These are phyloP conservation scores for Bolboschoenus planiculmis DNA, from an alignment of 176 grass and related monocot species.

Conservation along the genomic window DNA sequence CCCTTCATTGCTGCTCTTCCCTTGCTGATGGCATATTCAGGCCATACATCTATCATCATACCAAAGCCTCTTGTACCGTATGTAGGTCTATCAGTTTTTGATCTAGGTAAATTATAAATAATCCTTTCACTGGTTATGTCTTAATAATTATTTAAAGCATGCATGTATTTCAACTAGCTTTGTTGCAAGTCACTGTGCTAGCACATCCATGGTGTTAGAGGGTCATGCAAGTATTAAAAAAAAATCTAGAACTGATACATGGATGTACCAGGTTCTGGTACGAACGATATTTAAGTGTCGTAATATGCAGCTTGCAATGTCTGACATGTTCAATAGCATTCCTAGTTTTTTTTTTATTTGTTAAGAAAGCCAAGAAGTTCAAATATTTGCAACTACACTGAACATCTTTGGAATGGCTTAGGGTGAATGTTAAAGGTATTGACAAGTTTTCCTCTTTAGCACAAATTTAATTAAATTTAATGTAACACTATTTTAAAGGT, in stretches of 20 bases:
- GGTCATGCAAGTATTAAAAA: background rate
- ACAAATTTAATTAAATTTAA: background rate
- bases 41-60: conserved; percentile 72
- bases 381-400: too few relatives aligned
- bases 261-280: background rate
- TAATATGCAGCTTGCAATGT: background rate
- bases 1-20: conserved; percentile 75
- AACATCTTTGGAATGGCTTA: too few relatives aligned
- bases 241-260: background rate
- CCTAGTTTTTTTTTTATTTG: too few relatives aligned
- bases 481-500: too few relatives aligned
- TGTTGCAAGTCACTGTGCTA: background rate
- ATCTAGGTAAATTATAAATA: conserved; percentile 47
- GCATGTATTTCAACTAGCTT: background rate
- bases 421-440: too few relatives aligned
- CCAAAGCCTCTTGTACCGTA: conserved; percentile 66
- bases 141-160: background rate
- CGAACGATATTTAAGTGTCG: background rate
- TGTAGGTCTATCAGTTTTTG: conserved; percentile 65
- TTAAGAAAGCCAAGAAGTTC: too few relatives aligned
- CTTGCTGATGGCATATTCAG: conserved; percentile 87
- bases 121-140: background rate
- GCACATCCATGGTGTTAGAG: background rate
- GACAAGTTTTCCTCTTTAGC: background rate
- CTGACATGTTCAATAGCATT: too few relatives aligned